Evolutionary conservation across 495 filamentous ascomycete genomes (phyloP).

Genomic region (Cercophora scortea): DNA sequence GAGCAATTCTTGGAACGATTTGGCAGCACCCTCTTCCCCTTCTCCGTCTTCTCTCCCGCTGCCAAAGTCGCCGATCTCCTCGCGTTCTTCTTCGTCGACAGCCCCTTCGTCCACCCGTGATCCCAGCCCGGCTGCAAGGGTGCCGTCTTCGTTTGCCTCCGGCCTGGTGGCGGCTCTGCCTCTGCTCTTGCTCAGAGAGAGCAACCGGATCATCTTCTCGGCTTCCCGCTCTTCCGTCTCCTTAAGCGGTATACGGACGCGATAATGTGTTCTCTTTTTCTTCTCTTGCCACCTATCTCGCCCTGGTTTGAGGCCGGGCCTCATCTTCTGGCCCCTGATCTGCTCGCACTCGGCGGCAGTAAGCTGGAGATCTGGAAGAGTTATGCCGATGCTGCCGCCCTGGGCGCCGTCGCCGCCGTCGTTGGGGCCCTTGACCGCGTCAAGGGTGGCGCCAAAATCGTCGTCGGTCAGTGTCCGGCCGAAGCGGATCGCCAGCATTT

Average conservation of each 20-base stretch:
- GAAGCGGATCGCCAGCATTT: constrained; percentile 51
- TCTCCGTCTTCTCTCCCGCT: constrained; percentile 2
- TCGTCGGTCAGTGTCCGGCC: constrained; percentile 39
- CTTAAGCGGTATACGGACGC: constrained; percentile 33
- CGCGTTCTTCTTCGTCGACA: not conserved
- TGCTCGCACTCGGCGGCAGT: constrained; percentile 32
- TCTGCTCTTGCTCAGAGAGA: constrained; percentile 3
- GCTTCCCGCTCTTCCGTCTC: constrained; percentile 24
- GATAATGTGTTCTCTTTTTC: constrained; percentile 20
- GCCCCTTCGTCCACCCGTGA: not conserved
- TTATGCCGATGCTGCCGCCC: constrained; percentile 37
- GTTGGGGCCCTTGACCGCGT: constrained; percentile 23
- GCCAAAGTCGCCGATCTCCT: constrained; percentile 3
- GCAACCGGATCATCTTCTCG: constrained; percentile 22
- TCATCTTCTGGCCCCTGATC: constrained; percentile 19
- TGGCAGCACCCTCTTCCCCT: constrained; percentile 2
- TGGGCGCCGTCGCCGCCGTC: constrained; percentile 27
- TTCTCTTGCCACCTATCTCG: constrained; percentile 16
- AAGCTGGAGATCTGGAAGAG: constrained; percentile 46
- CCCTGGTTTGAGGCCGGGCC: constrained; percentile 14
- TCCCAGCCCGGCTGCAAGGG: not conserved
- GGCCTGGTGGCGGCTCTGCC: not conserved
- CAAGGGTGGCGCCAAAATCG: constrained; percentile 40
- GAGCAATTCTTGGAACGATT: constrained; percentile 5
- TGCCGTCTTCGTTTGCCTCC: not conserved